Evolutionary conservation across 2,329 filamentous ascomycete species (phyloP).

Genomic region (Alternaria panax): DNA sequence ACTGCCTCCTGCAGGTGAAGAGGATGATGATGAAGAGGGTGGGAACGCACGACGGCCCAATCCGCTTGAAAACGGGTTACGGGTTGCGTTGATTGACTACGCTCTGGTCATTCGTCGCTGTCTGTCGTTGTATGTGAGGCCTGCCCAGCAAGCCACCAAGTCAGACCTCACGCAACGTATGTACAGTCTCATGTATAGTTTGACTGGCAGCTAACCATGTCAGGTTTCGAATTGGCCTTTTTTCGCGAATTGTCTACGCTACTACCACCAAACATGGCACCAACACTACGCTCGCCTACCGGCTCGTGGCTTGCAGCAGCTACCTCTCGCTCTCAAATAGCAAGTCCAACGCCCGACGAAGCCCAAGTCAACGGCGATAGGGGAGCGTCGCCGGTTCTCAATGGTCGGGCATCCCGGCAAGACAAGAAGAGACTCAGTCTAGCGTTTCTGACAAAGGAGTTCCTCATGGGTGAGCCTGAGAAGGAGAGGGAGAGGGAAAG

Average conservation of each 20-base stretch:
- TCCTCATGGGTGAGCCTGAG: slow-evolving; percentile 33
- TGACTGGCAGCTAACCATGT: slow-evolving; percentile 22
- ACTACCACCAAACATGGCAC: slow-evolving; percentile 43
- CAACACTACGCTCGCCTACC: slow-evolving; percentile 42
- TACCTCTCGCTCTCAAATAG: slow-evolving; percentile 37
- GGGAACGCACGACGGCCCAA: slow-evolving; percentile 56
- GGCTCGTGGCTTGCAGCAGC: slow-evolving; percentile 43
- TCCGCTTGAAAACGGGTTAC: slow-evolving; percentile 77
- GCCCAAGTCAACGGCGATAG: slow-evolving; percentile 37
- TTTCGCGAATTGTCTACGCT: slow-evolving; percentile 53
- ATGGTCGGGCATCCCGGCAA: slow-evolving; percentile 40
- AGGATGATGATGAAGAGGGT: slow-evolving; percentile 48
- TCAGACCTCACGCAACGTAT: slow-evolving; percentile 70
- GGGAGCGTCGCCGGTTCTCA: slow-evolving; percentile 29
- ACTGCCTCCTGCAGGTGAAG: slow-evolving; percentile 61
- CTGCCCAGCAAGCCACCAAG: slow-evolving; percentile 66
- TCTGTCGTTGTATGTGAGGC: slow-evolving; percentile 71
- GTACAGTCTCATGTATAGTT: slow-evolving; percentile 43
- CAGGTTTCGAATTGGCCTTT: slow-evolving; percentile 57
- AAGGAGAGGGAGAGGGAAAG: slow-evolving; percentile 19
- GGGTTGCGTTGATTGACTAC: slow-evolving; percentile 87
- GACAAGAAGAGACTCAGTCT: slow-evolving; percentile 52
- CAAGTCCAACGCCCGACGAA: slow-evolving; percentile 34
- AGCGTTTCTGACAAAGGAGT: slow-evolving; percentile 49
- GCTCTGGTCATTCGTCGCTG: slow-evolving; percentile 87